These are phyloP conservation scores for Pleurotus tuber-regium DNA, from an alignment of 768 basidiomycete genomes.

Conservation along the genomic window DNA sequence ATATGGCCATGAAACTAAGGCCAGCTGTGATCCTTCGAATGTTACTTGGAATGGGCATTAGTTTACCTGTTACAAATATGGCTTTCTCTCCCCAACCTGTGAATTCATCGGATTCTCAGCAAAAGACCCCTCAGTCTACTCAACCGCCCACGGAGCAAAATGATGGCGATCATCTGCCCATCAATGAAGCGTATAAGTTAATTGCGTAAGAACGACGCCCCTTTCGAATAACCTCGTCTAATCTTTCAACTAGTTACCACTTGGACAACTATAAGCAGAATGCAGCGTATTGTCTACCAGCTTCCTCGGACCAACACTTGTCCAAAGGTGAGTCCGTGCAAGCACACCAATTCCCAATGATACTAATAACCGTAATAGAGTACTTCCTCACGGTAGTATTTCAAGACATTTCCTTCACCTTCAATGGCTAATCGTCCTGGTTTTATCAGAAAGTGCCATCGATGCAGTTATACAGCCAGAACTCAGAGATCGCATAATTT, in stretches of 20 bases:
- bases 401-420: slow-evolving; percentile 12
- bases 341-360: too few species aligned
- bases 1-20: slow-evolving; percentile 12
- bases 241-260: slow-evolving; percentile 62
- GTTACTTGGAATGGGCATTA: slow-evolving; percentile 61
- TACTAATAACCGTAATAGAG: slow-evolving; percentile 37
- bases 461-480: slow-evolving; percentile 89
- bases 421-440: slow-evolving; percentile 2
- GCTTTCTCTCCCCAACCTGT: slow-evolving; percentile 38
- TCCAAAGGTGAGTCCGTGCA: slow-evolving; percentile 67
- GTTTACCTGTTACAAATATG: slow-evolving; percentile 48
- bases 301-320: slow-evolving; percentile 86
- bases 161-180: slow-evolving; percentile 69
- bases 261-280: slow-evolving; percentile 88
- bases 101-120: slow-evolving; percentile 27
- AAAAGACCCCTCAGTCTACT: slow-evolving; percentile 28
- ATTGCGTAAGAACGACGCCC: slow-evolving; percentile 58
- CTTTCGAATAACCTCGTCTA: neutral
- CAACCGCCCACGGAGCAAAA: slow-evolving; percentile 38
- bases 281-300: slow-evolving; percentile 82
- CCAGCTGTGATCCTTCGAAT: slow-evolving; percentile 47
- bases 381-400: slow-evolving; percentile 73
- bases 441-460: slow-evolving; percentile 74
- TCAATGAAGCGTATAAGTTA: slow-evolving; percentile 77
- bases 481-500: slow-evolving; percentile 87